These are phyloP conservation scores for Septoria petroselini DNA, from an alignment of 2,329 filamentous ascomycete genomes.

Conservation along the genomic window DNA sequence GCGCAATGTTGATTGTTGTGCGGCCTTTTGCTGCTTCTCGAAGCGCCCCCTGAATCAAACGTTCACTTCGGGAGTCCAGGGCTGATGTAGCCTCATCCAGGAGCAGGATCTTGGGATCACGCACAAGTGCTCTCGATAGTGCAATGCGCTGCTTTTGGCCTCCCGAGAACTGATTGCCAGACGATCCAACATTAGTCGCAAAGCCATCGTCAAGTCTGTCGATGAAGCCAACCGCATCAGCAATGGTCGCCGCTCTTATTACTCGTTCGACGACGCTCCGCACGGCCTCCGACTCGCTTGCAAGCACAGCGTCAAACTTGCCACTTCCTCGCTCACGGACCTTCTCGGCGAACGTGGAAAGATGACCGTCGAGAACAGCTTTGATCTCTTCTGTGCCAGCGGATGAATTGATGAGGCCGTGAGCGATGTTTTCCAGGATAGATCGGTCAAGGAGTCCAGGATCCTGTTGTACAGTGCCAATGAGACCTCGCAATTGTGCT, in stretches of 20 bases:
- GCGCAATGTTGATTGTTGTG: conserved; percentile 45
- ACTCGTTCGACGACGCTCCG: conserved; percentile 54
- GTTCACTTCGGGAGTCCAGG: conserved; percentile 30
- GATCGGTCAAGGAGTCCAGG: conserved; percentile 52
- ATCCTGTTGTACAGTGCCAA: conserved; percentile 50
- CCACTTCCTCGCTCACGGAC: conserved; percentile 48
- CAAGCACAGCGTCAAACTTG: conserved; percentile 47
- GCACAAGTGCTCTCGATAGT: conserved; percentile 44
- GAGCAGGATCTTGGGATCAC: conserved; percentile 41
- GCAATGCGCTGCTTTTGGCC: conserved; percentile 46
- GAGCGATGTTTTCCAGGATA: conserved; percentile 54
- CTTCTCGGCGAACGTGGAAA: conserved; percentile 50
- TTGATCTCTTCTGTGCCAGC: conserved; percentile 43
- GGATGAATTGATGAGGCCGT: conserved; percentile 47
- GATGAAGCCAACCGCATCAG: conserved; percentile 57
- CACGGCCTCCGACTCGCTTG: conserved; percentile 31
- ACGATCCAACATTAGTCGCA: conserved; percentile 49
- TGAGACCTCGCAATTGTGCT: conserved; percentile 37
- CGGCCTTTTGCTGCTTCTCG: conserved; percentile 37
- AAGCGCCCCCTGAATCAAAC: conserved; percentile 38
- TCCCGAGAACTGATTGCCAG: conserved; percentile 34
- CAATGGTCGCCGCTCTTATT: conserved; percentile 52
- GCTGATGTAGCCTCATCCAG: conserved; percentile 47
- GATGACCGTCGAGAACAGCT: conserved; percentile 37
- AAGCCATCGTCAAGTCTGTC: conserved; percentile 50